These are phyloP conservation scores for Exophiala calicioides DNA, from an alignment of 2,329 filamentous ascomycete genomes.

Conservation along the genomic window DNA sequence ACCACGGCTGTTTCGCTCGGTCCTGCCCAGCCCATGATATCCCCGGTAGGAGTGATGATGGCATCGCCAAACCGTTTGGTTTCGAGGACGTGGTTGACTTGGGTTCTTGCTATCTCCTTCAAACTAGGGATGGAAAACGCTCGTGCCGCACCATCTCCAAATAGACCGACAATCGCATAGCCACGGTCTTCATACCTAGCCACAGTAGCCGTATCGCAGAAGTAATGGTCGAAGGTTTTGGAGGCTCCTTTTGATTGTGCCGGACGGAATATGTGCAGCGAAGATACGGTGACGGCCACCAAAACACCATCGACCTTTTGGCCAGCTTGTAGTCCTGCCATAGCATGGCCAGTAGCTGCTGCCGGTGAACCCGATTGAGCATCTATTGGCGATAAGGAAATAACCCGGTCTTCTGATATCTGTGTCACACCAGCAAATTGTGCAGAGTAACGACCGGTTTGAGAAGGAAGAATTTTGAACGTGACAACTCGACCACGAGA, in stretches of 20 bases:
- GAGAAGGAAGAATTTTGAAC: constrained; percentile 81
- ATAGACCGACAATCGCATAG: constrained; percentile 77
- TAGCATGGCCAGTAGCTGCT: constrained; percentile 69
- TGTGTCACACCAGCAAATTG: constrained; percentile 68
- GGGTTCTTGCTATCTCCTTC: constrained; percentile 74
- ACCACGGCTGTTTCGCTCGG: constrained; percentile 81
- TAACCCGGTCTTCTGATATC: constrained; percentile 66
- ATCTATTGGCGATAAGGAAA: constrained; percentile 78
- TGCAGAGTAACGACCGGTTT: constrained; percentile 68
- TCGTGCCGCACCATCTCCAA: constrained; percentile 76
- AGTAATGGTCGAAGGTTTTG: constrained; percentile 78
- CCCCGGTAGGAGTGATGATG: constrained; percentile 73
- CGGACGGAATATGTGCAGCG: constrained; percentile 85
- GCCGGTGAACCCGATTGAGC: constrained; percentile 75
- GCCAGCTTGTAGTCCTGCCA: constrained; percentile 76
- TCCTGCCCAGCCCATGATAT: constrained; percentile 83
- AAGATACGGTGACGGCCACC: constrained; percentile 71
- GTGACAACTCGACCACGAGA: constrained; percentile 80
- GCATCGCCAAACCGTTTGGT: constrained; percentile 68
- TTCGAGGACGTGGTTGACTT: constrained; percentile 69
- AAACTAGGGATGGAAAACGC: constrained; percentile 85
- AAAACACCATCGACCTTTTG: constrained; percentile 76
- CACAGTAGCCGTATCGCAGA: constrained; percentile 80
- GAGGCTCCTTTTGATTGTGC: constrained; percentile 85
- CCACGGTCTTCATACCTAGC: constrained; percentile 74